A percentile compares a stretch with the other conserved stretches of the same genome.
These are phyloP conservation scores for Saccharomycodes ludwigii DNA, from an alignment of 805 yeast species.

Conservation along the genomic window DNA sequence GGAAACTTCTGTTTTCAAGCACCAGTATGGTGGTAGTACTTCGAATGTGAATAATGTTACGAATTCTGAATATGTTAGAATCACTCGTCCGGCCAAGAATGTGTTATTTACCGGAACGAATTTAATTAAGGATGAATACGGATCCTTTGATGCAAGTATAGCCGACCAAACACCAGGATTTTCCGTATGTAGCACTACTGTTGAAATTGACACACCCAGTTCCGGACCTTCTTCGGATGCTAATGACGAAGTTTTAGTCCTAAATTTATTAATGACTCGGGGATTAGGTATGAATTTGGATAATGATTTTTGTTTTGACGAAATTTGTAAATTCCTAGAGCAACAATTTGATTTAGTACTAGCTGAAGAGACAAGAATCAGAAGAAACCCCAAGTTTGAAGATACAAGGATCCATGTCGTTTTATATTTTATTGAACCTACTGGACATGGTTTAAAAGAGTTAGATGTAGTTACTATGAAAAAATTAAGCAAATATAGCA, in stretches of 20 bases:
- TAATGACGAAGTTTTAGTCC: conserved; percentile 32
- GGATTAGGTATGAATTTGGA: conserved; percentile 74
- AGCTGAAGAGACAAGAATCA: conserved; percentile 77
- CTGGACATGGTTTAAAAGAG: conserved; percentile 71
- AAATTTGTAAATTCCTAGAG: conserved; percentile 53
- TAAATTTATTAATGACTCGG: conserved; percentile 57
- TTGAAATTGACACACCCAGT: conserved; percentile 18
- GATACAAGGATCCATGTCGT: conserved; percentile 70
- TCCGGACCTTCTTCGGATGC: conserved; percentile 5
- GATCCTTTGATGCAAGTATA: conserved; percentile 21
- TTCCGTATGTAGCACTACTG: conserved; percentile 10
- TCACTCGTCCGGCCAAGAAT: conserved; percentile 22
- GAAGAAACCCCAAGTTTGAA: conserved; percentile 72
- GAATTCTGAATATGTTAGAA: conserved; percentile 10
- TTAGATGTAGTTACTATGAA: conserved; percentile 65
- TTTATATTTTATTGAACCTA: conserved; percentile 59
- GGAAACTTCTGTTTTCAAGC: conserved; percentile 49
- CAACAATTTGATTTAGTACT: conserved; percentile 70
- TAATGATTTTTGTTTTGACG: conserved; percentile 53
- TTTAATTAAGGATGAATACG: conserved; percentile 12
- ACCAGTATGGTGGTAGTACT: too few species aligned
- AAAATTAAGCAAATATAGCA: conserved; percentile 55
- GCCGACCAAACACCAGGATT: neutral
- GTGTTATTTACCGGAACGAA: conserved; percentile 47
- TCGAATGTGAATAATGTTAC: neutral